Base-by-base conservation (phyloP, 495 filamentous ascomycete species). In the Talaromyces trachyspermus region DNA sequence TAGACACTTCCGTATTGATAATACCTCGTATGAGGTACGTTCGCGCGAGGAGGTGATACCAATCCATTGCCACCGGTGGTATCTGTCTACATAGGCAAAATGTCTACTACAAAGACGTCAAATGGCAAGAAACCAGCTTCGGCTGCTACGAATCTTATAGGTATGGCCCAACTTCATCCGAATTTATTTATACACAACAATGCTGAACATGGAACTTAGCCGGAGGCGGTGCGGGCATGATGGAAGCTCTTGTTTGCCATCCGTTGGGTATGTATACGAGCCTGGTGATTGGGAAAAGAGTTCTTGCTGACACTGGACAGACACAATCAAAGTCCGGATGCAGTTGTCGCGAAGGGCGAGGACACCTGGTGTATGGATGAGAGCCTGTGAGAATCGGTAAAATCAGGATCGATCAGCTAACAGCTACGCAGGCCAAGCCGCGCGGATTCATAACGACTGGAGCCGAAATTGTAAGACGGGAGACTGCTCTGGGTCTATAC, bases 321-420 rank as follows among this genome's bases (percentile, higher is more conserved):
- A 95, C 61, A 95, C 89, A 20, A 91, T 96, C 74, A 95, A 99
- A 80, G 94, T 99, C 44, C 94, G 94, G 52, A 99, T 99, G 94
- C 94, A 99, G 71, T 83, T 99, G 24, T 97, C 92, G 24, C 77
- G 85, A 39, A 80, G 94, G 57, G 86, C 86, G 40, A 77, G 83
- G 42, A 78, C 80, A 11, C 90, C 88, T 33, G 92, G 92, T 46
- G 81, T 86, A 66, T 66, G 78, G 71, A 35, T 18, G 5, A 12
- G 18, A 14, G 8, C 11, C 29, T 17, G 5, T 14, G 11, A 24
- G 19, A 24, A 46, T 24, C 27, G 20, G 20, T 4, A 50, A 35
- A 38, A 22, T 49, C n/a, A n/a, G n/a, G n/a, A n/a, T n/a, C n/a
- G n/a, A n/a, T n/a, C n/a, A 53, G 49, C 59, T 68, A 49, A 63